phyloP scores from a whole-genome alignment of 1,139 yeast species.

The Scheffersomyces lignicola region DNA sequence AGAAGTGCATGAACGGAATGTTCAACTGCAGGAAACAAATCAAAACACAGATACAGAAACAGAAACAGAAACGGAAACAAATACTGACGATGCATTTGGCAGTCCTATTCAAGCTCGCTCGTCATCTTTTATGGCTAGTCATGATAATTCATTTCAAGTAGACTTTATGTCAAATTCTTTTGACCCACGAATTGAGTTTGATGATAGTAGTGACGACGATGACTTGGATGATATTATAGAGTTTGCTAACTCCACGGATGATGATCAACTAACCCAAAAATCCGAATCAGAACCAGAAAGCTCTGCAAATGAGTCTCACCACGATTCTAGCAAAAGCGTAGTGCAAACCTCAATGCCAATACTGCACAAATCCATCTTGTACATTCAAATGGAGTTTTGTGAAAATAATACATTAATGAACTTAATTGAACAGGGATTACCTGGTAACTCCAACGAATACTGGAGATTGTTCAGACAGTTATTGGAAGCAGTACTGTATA shows the following conservation, averaged over 20 bases:
- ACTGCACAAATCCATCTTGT: slow-evolving; percentile 52
- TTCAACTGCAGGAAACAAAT: slow-evolving; percentile 8
- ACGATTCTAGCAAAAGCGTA: slow-evolving; percentile 2
- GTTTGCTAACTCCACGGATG: slow-evolving; percentile 24
- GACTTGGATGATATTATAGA: slow-evolving; percentile 27
- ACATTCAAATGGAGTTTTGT: slow-evolving; percentile 97
- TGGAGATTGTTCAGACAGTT: slow-evolving; percentile 90
- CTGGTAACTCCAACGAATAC: slow-evolving; percentile 70
- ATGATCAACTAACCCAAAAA: not conserved
- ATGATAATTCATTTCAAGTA: slow-evolving; percentile 43
- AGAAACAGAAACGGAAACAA: slow-evolving; percentile 8
- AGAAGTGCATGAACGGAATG: slow-evolving; percentile 38
- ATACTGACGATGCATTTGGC: slow-evolving; percentile 20
- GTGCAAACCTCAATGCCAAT: not conserved
- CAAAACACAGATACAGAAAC: slow-evolving; percentile 7
- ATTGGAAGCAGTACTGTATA: slow-evolving; percentile 86
- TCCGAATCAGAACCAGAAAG: not conserved
- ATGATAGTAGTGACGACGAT: slow-evolving; percentile 37
- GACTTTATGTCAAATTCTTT: slow-evolving; percentile 72
- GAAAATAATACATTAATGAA: slow-evolving; percentile 89
- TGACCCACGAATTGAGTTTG: slow-evolving; percentile 62
- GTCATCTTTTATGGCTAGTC: slow-evolving; percentile 30
- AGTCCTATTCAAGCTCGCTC: slow-evolving; percentile 22
- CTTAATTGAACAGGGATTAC: slow-evolving; percentile 79
- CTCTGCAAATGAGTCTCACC: slow-evolving; percentile 3